A percentile compares a stretch with the other conserved stretches of the same genome.
These are phyloP conservation scores for grape (Vitis vinifera) DNA, from an alignment of 164 flowering plant genomes.

Conservation along the genomic window DNA sequence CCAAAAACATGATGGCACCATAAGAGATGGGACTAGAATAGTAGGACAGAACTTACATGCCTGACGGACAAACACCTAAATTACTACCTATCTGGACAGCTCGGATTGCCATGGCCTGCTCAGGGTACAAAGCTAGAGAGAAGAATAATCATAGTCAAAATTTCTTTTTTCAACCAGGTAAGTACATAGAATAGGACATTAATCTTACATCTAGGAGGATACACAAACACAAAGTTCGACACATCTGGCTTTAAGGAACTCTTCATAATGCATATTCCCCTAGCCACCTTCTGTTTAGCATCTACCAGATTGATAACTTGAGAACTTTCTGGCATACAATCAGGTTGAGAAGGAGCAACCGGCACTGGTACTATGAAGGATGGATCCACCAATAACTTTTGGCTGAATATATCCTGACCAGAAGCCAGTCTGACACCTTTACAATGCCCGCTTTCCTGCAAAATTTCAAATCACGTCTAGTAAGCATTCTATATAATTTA, in stretches of 20 bases:
- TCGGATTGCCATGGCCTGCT: conserved; percentile 68
- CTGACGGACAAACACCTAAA: conserved; percentile 75
- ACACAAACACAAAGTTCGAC: conserved; percentile 56
- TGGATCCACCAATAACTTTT: conserved; percentile 68
- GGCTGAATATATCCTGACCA: conserved; percentile 76
- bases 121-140: conserved; percentile 66
- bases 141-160: conserved; percentile 6
- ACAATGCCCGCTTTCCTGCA: conserved; percentile 56
- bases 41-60: conserved; percentile 57
- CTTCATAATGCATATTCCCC: conserved; percentile 70
- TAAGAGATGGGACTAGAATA: neutral
- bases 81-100: conserved; percentile 71
- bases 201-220: conserved; percentile 86
- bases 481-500: neutral
- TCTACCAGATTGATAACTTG: conserved; percentile 13
- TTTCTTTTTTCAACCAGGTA: neutral
- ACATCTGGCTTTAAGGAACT: conserved; percentile 54
- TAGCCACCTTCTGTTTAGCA: conserved; percentile 57
- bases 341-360: conserved; percentile 15
- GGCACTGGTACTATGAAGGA: conserved; percentile 37
- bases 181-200: neutral
- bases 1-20: neutral
- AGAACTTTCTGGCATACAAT: conserved; percentile 24
- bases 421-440: conserved; percentile 80
- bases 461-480: neutral